Conservation (phyloP, 192 early-diverging fungal species). For the Coemansia sp. region DNA sequence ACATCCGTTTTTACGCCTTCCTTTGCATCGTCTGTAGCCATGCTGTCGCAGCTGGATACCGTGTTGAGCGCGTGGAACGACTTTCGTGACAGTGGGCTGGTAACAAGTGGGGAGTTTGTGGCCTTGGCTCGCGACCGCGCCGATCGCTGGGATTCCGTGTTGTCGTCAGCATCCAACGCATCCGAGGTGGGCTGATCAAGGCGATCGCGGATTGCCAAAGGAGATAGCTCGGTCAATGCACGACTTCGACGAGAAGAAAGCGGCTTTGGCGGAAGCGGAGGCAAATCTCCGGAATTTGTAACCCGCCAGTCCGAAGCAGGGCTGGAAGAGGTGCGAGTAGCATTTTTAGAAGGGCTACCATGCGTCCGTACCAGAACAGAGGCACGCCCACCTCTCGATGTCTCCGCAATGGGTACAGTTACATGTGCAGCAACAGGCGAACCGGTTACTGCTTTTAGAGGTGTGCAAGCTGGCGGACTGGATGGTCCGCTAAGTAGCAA, state of each 20-base stretch:
- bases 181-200: slow-evolving; percentile 11
- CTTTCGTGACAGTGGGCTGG: slow-evolving; percentile 49
- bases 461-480: slow-evolving; percentile 21
- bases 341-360: slow-evolving; percentile 17
- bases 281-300: slow-evolving; percentile 18
- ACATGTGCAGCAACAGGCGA: slow-evolving; percentile 1
- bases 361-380: not conserved
- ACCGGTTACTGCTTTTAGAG: slow-evolving; percentile 7
- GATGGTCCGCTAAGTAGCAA: slow-evolving; percentile 16
- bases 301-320: slow-evolving; percentile 19
- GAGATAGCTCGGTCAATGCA: slow-evolving; percentile 40
- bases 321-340: slow-evolving; percentile 17
- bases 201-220: slow-evolving; percentile 25
- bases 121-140: slow-evolving; percentile 24
- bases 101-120: slow-evolving; percentile 35
- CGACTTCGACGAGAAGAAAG: slow-evolving; percentile 34
- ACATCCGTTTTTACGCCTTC: not conserved
- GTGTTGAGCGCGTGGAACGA: slow-evolving; percentile 36
- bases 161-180: not conserved
- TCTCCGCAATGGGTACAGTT: not conserved
- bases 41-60: slow-evolving; percentile 15
- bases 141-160: slow-evolving; percentile 9
- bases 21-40: slow-evolving; percentile 1
- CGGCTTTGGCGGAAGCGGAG: slow-evolving; percentile 31
- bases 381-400: not conserved